phyloP scores from a whole-genome alignment of 225 moss, liverwort and hornwort genomes.

The Pseudisothecium myosuroides region DNA sequence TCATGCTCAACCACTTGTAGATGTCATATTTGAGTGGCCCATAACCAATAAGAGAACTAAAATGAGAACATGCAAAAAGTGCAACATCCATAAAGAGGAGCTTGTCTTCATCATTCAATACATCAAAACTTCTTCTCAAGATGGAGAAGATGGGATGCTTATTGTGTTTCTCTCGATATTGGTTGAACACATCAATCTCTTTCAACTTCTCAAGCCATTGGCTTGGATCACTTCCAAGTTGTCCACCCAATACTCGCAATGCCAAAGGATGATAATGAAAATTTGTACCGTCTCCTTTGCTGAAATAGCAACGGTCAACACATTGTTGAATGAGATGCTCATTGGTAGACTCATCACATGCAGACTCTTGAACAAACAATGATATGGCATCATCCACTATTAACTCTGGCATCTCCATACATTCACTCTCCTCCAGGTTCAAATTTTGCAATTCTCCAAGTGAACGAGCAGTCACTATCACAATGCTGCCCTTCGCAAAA shows the following conservation, averaged over 20 bases:
- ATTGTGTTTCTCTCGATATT: neutral
- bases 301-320: neutral
- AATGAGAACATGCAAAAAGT: neutral
- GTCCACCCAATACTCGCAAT: neutral
- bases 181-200: neutral
- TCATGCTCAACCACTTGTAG: neutral
- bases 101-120: neutral
- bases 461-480: neutral
- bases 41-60: rapidly evolving
- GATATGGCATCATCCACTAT: neutral
- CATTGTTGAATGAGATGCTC: neutral
- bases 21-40: no score
- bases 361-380: neutral
- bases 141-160: neutral
- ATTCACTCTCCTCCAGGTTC: neutral
- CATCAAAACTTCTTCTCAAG: neutral
- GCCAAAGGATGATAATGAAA: neutral
- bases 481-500: neutral
- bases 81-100: neutral
- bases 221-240: neutral
- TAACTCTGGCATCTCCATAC: neutral
- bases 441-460: neutral
- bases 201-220: neutral
- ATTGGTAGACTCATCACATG: neutral
- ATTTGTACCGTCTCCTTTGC: neutral